These are phyloP conservation scores for Leccinum longicurvipes DNA, from an alignment of 768 basidiomycete genomes.

Conservation along the genomic window DNA sequence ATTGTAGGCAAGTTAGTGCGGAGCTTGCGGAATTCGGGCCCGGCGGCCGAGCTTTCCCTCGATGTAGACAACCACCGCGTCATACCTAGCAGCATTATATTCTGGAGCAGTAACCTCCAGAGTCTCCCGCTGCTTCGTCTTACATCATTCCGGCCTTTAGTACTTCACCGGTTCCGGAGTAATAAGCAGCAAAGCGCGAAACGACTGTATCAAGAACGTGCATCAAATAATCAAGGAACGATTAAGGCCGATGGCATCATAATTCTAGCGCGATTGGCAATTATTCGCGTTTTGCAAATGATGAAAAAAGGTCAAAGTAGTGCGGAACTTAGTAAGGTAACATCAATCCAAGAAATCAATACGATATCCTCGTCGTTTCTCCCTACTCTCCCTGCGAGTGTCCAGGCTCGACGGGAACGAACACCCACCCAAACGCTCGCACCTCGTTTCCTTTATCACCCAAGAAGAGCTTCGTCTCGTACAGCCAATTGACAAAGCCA, in stretches of 20 bases:
- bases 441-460: slow-evolving; percentile 56
- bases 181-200: too few species aligned
- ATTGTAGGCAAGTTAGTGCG: too few species aligned
- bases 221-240: not conserved
- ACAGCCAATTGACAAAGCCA: slow-evolving; percentile 62
- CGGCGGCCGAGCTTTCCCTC: too few species aligned
- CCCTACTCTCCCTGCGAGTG: not conserved
- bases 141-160: too few species aligned
- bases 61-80: too few species aligned
- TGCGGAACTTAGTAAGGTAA: not conserved
- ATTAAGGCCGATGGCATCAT: not conserved
- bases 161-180: too few species aligned
- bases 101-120: too few species aligned
- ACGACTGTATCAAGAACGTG: not conserved
- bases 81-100: too few species aligned
- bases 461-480: slow-evolving; percentile 61
- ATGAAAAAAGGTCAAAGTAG: too few species aligned
- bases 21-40: too few species aligned
- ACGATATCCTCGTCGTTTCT: not conserved
- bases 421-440: slow-evolving; percentile 61
- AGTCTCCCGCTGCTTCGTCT: too few species aligned
- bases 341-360: not conserved
- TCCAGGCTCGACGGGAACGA: slow-evolving; percentile 33
- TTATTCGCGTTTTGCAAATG: not conserved
- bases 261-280: not conserved